phyloP scores from a whole-genome alignment of 2,329 filamentous ascomycete genomes.

The Sporothrix variecibatus region DNA sequence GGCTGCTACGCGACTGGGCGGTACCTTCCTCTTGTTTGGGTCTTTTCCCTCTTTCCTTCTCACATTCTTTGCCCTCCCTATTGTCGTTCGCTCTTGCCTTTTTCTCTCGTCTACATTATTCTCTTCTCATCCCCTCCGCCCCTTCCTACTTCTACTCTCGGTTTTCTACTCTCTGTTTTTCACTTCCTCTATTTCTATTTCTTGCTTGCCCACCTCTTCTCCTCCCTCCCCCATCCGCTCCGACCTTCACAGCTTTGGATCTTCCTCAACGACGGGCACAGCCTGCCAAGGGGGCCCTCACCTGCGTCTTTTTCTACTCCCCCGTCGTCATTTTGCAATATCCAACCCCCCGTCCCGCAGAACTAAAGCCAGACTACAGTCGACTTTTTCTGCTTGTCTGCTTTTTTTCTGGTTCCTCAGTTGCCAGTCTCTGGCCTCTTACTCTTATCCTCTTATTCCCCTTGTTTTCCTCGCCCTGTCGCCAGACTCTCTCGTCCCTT shows the following conservation, averaged over 20 bases:
- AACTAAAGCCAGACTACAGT: background rate
- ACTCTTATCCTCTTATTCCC: slow-evolving; percentile 3
- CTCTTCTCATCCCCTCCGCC: slow-evolving; percentile 12
- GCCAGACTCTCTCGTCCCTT: background rate
- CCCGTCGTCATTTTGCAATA: background rate
- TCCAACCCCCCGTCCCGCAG: slow-evolving; percentile 10
- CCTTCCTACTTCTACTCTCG: background rate
- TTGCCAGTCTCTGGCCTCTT: background rate
- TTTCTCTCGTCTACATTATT: slow-evolving; percentile 13
- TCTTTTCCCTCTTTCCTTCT: background rate
- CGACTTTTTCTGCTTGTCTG: slow-evolving; percentile 14
- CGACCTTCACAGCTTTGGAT: background rate
- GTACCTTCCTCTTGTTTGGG: slow-evolving; percentile 8
- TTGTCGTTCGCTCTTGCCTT: slow-evolving; percentile 6
- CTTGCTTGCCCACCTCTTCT: background rate
- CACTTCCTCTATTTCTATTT: slow-evolving; percentile 21
- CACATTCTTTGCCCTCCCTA: slow-evolving; percentile 6
- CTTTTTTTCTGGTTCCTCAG: slow-evolving; percentile 4
- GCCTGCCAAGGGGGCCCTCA: background rate
- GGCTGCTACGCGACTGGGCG: slow-evolving; percentile 4
- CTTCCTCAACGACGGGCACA: background rate
- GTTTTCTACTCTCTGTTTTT: background rate
- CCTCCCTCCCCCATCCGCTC: background rate
- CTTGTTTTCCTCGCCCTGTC: background rate
- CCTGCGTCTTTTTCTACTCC: slow-evolving; percentile 21